Evolutionary conservation across 1,139 yeast genomes (phyloP), one percentile per base, ranked within the genome.

Genomic region (Pichia norvegensis): DNA sequence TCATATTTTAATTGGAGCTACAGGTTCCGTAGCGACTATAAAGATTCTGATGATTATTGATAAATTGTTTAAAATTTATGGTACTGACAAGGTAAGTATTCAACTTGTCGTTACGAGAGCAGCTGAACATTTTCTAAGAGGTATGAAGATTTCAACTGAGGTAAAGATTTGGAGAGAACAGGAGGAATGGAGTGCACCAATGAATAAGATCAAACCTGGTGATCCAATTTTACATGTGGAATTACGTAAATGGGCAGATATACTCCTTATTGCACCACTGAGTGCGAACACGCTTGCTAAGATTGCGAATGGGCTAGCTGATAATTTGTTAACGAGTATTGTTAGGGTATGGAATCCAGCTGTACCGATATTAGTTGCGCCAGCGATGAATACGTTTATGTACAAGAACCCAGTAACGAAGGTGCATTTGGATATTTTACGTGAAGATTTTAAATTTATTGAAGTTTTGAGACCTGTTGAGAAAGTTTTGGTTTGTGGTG

Each of bases 361-460:
- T 47, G 79, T 81, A 48, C 96, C 97, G 1, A 80, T 92, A 29
- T 66, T 90, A 45, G 78, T 87, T 38, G 98, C 97, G 0, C 98
- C 98, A 3, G 97, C 97, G 1, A 90, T 92, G 97, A 90, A 92
- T 59, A 88, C 97, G 1, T 82, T 85, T 58, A 90, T 92, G 94
- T 92, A 88, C 66, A 87, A 92, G 23, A 95, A 92, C 59, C 95
- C 97, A 11, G 77, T 90, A 56, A 92, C 98, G 0, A 82, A 86
- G 55, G 83, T 82, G 56, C 98, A 92, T 57, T 67, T 92, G 49
- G 67, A 68, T 33, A 65, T 81, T 33, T 67, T 92, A 39, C 67
- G 66, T 29, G 81, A 79, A 46, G 81, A 76, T 47, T 79, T 78
- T 66, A 78, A 80, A 16, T 81, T 79, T 73, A 79, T 90, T 49